phyloP scores from a whole-genome alignment of 805 yeast species.

The Schwanniomyces occidentalis region DNA sequence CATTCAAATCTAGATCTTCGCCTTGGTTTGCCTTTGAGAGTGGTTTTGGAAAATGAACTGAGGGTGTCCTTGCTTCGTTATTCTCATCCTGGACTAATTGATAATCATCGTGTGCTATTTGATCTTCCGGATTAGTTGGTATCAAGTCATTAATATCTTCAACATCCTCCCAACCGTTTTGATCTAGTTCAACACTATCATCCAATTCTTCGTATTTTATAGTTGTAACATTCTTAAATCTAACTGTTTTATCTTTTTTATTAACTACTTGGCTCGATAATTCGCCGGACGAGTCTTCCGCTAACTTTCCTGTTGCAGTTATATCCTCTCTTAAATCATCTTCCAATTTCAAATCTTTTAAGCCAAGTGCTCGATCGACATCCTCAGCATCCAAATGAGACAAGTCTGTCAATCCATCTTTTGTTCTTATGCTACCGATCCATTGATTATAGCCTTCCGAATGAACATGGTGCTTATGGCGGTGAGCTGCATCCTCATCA shows the following conservation, averaged over 20 bases:
- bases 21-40: constrained; percentile 19
- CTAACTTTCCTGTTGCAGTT: constrained; percentile 5
- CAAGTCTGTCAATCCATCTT: constrained; percentile 30
- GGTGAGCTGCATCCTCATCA: constrained; percentile 19
- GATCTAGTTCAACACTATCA: constrained; percentile 23
- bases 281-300: constrained; percentile 6
- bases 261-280: neutral
- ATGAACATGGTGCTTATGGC: constrained; percentile 28
- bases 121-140: constrained; percentile 42
- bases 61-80: constrained; percentile 41
- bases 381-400: constrained; percentile 35
- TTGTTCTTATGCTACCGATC: constrained; percentile 42
- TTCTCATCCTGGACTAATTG: constrained; percentile 35
- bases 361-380: constrained; percentile 39
- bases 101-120: constrained; percentile 42
- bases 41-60: constrained; percentile 70
- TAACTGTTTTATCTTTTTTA: constrained; percentile 27
- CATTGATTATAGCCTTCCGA: constrained; percentile 45
- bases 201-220: constrained; percentile 29
- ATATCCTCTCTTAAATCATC: constrained; percentile 9
- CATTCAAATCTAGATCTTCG: constrained; percentile 58
- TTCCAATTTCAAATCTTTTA: constrained; percentile 17
- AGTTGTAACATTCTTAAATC: constrained; percentile 31
- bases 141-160: constrained; percentile 53
- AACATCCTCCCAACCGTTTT: constrained; percentile 50